phyloP scores from a whole-genome alignment of 345 rosid genomes.

The Pugionium dolabratum region DNA sequence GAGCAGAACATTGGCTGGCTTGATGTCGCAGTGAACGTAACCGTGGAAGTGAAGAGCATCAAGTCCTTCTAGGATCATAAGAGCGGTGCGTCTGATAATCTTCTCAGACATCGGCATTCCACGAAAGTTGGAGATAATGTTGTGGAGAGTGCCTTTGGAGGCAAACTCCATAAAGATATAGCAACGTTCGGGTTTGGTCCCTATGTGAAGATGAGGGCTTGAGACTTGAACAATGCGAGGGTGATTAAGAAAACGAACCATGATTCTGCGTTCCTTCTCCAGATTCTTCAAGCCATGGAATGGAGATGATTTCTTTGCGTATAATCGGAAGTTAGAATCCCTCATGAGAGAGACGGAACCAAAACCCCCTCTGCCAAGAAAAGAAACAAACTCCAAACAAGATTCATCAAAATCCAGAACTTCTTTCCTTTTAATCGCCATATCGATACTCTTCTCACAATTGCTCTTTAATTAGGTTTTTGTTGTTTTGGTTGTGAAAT shows the following conservation, averaged over 20 bases:
- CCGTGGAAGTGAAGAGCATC: not conserved
- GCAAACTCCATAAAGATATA: conserved; percentile 1
- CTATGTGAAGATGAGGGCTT: not conserved
- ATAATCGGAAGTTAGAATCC: not conserved
- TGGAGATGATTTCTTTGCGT: conserved; percentile 1
- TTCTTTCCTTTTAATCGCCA: not conserved
- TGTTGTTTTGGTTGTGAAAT: no score
- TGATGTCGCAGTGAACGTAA: not conserved
- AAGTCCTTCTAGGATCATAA: conserved; percentile 2
- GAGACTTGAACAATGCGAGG: conserved; percentile 1
- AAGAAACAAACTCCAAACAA: not conserved
- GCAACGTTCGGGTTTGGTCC: not conserved
- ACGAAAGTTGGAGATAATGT: not conserved
- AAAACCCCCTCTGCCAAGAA: conserved; percentile 1
- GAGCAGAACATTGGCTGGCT: not conserved
- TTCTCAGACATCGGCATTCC: not conserved
- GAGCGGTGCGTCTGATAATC: not conserved
- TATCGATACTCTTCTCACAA: no score
- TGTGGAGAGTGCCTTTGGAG: not conserved
- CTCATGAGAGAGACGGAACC: not conserved
- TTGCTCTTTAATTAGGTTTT: no score
- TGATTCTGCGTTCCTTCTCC: conserved; percentile 1
- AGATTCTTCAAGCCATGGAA: not conserved
- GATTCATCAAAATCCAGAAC: not conserved
- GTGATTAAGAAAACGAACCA: conserved; percentile 4